Conservation (phyloP, 2,329 filamentous ascomycete species). For the Xylaria sp. region DNA sequence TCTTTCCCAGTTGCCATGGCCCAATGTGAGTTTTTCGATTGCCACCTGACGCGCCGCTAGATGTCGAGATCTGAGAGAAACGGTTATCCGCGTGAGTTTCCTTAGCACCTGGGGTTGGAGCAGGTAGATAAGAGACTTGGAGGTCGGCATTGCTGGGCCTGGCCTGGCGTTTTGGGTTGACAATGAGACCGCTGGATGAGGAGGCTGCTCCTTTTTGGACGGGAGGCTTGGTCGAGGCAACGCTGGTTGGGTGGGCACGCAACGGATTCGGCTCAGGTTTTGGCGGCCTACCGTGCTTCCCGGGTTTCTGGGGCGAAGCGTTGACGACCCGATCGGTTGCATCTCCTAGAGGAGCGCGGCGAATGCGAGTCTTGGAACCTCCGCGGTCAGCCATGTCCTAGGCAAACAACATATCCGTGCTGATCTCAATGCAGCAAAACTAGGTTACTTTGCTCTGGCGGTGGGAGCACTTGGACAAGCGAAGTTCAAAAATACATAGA, state of each 20-base stretch:
- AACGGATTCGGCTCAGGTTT: slow-evolving; percentile 39
- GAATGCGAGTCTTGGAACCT: slow-evolving; percentile 30
- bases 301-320: slow-evolving; percentile 34
- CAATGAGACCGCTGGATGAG: slow-evolving; percentile 12
- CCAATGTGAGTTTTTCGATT: slow-evolving; percentile 80
- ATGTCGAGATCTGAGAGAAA: slow-evolving; percentile 44
- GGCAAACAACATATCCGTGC: slow-evolving; percentile 35
- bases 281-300: slow-evolving; percentile 33
- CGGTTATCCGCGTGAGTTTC: slow-evolving; percentile 38
- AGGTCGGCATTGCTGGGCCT: slow-evolving; percentile 9
- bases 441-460: neutral
- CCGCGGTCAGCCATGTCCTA: slow-evolving; percentile 42
- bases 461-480: slow-evolving; percentile 6
- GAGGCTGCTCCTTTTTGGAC: slow-evolving; percentile 19
- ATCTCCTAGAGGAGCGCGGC: slow-evolving; percentile 46
- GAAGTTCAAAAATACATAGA: slow-evolving; percentile 2
- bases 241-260: slow-evolving; percentile 38
- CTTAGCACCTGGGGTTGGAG: slow-evolving; percentile 25
- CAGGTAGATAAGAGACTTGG: slow-evolving; percentile 15
- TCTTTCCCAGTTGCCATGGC: slow-evolving; percentile 91
- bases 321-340: slow-evolving; percentile 46
- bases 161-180: slow-evolving; percentile 11
- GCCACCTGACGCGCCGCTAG: slow-evolving; percentile 48
- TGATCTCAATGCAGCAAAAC: neutral
- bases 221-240: slow-evolving; percentile 5